Evolutionary conservation across 1,139 yeast genomes (phyloP), one percentile per base, ranked within the genome.

Genomic region (Magnusiomyces tetraspermus): DNA sequence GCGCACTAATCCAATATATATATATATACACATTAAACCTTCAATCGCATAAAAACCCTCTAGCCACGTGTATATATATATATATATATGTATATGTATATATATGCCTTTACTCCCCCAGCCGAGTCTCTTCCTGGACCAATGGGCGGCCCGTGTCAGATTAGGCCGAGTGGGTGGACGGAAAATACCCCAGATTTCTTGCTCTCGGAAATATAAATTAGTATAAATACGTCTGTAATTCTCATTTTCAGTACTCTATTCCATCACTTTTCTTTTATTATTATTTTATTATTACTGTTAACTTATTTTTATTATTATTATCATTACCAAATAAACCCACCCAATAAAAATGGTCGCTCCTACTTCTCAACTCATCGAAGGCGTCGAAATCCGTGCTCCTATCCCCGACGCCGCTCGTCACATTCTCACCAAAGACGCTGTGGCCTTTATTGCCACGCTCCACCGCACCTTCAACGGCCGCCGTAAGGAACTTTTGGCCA

Each of bases 391-490:
- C 57, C 68, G 79, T 58, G 92, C 85, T 26, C 79, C 82, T 51
- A 71, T 85, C 52, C 84, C 84, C 50, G 71, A 70, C 55, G 71
- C 62, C 83, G 79, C 68, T 73, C 79, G 55, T 76, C 78, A 73
- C 58, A 79, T 84, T 60, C 74, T 82, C 63, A 78, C 82, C 53
- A 71, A 77, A 33, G 88, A 82, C 58, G 87, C 90, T 1, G 72
- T 84, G 54, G 85, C 80, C 30, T 80, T 84, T 63, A 74, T 84
- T 55, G 87, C 88, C 36, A 77, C 82, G 44, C 76, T 84, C 57
- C 90, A 84, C 71, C 78, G 89, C 63, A 73, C 80, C 55, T 84
- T 83, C 74, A 77, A 82, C 61, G 72, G 71, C 52, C 76, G 75
- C 51, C 79, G 92, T 69, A 72, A 76, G 63, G 73, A 74, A 59